Conservation (phyloP, 2,329 filamentous ascomycete genomes). For the Microcera coccophila region DNA sequence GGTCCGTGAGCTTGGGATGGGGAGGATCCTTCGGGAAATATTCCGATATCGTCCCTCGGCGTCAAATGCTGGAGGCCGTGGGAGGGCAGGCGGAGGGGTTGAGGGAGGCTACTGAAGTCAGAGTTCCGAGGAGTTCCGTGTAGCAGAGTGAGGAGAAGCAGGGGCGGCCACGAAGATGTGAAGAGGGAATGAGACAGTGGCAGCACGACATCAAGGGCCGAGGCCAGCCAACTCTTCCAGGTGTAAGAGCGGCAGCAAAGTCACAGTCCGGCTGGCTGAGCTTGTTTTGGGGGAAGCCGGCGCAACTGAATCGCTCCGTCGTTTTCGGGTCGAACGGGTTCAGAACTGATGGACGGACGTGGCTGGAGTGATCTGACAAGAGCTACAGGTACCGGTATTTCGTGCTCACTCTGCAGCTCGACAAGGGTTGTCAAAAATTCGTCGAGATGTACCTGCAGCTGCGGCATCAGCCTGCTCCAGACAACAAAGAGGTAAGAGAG, state of each 20-base stretch:
- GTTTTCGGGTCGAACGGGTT: neutral
- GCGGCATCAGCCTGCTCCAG: too few species aligned
- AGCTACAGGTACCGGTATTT: neutral
- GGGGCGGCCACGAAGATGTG: neutral
- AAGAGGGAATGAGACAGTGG: neutral
- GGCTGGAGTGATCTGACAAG: too few species aligned
- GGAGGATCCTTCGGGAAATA: neutral
- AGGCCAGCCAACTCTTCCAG: neutral
- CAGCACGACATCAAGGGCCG: neutral
- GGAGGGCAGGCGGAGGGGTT: neutral
- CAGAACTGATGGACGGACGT: too few species aligned
- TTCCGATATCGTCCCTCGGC: neutral
- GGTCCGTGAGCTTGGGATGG: neutral
- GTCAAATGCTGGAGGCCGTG: neutral
- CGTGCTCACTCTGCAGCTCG: neutral
- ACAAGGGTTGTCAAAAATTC: too few species aligned
- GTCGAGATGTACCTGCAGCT: too few species aligned
- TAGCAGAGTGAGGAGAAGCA: neutral
- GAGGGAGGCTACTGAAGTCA: neutral
- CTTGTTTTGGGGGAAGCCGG: neutral
- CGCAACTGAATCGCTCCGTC: neutral
- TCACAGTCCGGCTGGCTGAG: too few species aligned
- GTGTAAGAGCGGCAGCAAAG: neutral
- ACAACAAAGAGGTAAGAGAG: neutral
- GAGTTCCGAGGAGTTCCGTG: too few species aligned